These are phyloP conservation scores for Stagonosporopsis tanaceti DNA, from an alignment of 2,329 filamentous ascomycete genomes.

Conservation along the genomic window DNA sequence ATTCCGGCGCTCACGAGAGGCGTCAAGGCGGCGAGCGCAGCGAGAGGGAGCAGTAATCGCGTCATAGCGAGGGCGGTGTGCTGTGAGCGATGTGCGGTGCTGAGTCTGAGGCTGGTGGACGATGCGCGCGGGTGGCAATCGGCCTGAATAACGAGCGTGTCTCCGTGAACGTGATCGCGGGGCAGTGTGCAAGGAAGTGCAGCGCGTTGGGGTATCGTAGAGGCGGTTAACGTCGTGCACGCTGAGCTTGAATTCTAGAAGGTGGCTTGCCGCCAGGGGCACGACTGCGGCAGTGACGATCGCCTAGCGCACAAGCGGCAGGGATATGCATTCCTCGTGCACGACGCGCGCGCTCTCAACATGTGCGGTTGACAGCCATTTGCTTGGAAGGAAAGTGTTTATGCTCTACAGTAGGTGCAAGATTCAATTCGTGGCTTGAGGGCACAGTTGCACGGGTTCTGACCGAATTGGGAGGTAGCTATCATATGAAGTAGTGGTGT, in stretches of 20 bases:
- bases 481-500: not conserved
- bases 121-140: conserved; percentile 1
- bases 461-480: not conserved
- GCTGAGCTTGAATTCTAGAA: conserved; percentile 29
- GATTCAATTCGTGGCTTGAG: too few species aligned
- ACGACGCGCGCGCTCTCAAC: conserved; percentile 15
- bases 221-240: conserved; percentile 4
- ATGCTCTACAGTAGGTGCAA: not conserved
- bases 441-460: not conserved
- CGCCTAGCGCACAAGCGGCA: conserved; percentile 29
- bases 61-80: conserved; percentile 33
- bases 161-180: conserved; percentile 1
- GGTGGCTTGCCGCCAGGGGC: conserved; percentile 40
- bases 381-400: not conserved
- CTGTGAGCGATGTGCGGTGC: conserved; percentile 16
- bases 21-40: conserved; percentile 48
- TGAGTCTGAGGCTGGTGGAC: not conserved
- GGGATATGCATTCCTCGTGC: conserved; percentile 23
- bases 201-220: conserved; percentile 1
- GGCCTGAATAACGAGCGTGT: not conserved
- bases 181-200: not conserved
- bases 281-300: conserved; percentile 34
- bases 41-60: conserved; percentile 37
- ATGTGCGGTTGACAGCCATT: not conserved
- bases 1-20: conserved; percentile 60